A percentile compares a stretch with the other conserved stretches of the same genome.
Evolutionary conservation across 495 filamentous ascomycete genomes (phyloP).

Genomic region (Cryomyces antarcticus): DNA sequence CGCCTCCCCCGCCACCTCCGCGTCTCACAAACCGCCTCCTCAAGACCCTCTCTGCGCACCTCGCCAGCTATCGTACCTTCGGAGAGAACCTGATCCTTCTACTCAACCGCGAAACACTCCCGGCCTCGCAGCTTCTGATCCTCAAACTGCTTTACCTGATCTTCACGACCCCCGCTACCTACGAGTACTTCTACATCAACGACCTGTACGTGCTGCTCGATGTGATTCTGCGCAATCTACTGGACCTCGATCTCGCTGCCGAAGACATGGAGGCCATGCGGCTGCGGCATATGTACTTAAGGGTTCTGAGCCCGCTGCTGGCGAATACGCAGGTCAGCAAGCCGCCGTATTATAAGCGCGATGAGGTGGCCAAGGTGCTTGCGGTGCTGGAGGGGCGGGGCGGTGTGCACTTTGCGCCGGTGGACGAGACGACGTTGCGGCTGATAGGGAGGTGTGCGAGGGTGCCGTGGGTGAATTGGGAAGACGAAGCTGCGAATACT

Average conservation of each 20-base stretch:
- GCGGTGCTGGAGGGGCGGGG: conserved; percentile 29
- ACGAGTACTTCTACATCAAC: conserved; percentile 97
- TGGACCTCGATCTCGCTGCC: conserved; percentile 66
- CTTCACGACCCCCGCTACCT: conserved; percentile 75
- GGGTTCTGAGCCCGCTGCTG: conserved; percentile 77
- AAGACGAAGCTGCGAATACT: conserved; percentile 12
- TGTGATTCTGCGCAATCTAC: conserved; percentile 85
- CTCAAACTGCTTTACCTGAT: conserved; percentile 87
- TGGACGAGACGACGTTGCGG: conserved; percentile 72
- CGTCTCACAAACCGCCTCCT: conserved; percentile 83
- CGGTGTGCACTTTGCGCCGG: conserved; percentile 65
- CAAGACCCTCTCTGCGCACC: conserved; percentile 64
- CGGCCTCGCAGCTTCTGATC: conserved; percentile 79
- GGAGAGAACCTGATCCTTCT: conserved; percentile 95
- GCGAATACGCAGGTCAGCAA: conserved; percentile 74
- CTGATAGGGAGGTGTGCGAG: conserved; percentile 63
- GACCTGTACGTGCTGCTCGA: conserved; percentile 87
- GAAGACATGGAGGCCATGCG: conserved; percentile 27
- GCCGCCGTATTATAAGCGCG: conserved; percentile 75
- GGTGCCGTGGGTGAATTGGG: conserved; percentile 58
- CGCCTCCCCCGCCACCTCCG: conserved; percentile 17
- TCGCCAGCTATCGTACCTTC: conserved; percentile 73
- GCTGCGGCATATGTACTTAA: conserved; percentile 90
- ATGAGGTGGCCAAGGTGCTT: conserved; percentile 62
- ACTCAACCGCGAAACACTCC: conserved; percentile 82